These are phyloP conservation scores for Chaetomium strumarium DNA, from an alignment of 2,329 filamentous ascomycete species.

Conservation along the genomic window DNA sequence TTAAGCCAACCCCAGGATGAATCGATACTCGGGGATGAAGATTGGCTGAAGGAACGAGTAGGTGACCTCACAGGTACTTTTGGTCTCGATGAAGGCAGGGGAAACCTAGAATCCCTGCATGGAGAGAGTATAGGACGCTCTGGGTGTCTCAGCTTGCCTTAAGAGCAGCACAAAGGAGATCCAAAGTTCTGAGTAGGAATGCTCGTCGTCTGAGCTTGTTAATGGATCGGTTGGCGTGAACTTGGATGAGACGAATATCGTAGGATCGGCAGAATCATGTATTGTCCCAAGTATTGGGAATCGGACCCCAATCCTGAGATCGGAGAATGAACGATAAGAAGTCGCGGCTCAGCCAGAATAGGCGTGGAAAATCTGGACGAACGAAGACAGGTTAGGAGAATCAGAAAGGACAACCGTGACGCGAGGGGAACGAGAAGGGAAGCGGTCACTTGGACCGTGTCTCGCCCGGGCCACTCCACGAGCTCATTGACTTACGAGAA, in stretches of 20 bases:
- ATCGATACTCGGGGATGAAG: slow-evolving; percentile 8
- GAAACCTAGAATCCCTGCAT: slow-evolving; percentile 10
- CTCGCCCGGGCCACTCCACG: background rate
- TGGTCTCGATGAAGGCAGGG: slow-evolving; percentile 11
- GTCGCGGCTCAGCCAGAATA: slow-evolving; percentile 3
- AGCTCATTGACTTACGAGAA: background rate
- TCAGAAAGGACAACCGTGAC: background rate
- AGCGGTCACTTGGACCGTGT: background rate
- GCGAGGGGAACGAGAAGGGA: background rate
- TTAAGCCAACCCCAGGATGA: slow-evolving; percentile 11
- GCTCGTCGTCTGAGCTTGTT: background rate
- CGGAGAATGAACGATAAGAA: background rate
- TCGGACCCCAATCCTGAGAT: background rate
- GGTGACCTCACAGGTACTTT: background rate
- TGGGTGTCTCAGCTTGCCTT: background rate
- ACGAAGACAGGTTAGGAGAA: background rate
- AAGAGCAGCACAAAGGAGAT: background rate
- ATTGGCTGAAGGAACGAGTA: background rate
- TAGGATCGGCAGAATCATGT: background rate
- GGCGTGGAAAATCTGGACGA: background rate
- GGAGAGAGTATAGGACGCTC: background rate
- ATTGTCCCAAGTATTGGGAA: background rate
- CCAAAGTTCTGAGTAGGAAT: background rate
- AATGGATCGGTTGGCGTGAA: background rate
- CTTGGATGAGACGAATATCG: background rate